Evolutionary conservation across 2,329 filamentous ascomycete species (phyloP).

Genomic region (Colletotrichum sp.): DNA sequence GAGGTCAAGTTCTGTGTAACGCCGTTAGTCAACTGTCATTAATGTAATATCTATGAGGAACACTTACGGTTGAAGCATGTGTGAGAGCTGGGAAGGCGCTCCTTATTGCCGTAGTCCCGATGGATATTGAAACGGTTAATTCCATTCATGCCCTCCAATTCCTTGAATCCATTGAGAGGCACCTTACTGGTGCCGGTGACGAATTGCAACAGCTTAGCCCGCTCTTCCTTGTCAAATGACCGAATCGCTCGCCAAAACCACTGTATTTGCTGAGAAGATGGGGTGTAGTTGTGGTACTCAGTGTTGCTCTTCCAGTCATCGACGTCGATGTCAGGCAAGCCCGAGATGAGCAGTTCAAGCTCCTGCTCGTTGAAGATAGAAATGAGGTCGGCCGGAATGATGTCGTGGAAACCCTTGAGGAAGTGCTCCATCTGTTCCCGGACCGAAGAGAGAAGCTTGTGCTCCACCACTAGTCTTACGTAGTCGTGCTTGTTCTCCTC

Average conservation of each 20-base stretch:
- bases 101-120: constrained; percentile 95
- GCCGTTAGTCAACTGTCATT: not conserved
- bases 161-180: constrained; percentile 97
- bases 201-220: constrained; percentile 95
- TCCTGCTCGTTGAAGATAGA: constrained; percentile 99
- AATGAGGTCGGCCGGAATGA: constrained; percentile 92
- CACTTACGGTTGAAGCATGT: constrained; percentile 99
- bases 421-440: constrained; percentile 95
- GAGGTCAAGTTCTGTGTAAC: constrained; percentile 82
- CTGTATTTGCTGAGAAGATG: constrained; percentile 94
- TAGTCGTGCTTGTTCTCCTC: constrained; percentile 99
- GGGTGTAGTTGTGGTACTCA: constrained; percentile 97
- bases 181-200: constrained; percentile 99
- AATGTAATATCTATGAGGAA: not conserved
- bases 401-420: constrained; percentile 96
- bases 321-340: constrained; percentile 94
- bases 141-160: constrained; percentile 98
- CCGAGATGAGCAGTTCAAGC: constrained; percentile 93
- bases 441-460: constrained; percentile 89
- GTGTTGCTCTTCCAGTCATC: constrained; percentile 99
- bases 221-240: constrained; percentile 98
- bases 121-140: constrained; percentile 99
- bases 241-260: constrained; percentile 99
- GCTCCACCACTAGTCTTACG: constrained; percentile 91
- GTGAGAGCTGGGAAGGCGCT: constrained; percentile 93